Evolutionary conservation across 495 filamentous ascomycete genomes (phyloP), one percentile per base, ranked within the genome.

Genomic region (Penicillium antarcticum): DNA sequence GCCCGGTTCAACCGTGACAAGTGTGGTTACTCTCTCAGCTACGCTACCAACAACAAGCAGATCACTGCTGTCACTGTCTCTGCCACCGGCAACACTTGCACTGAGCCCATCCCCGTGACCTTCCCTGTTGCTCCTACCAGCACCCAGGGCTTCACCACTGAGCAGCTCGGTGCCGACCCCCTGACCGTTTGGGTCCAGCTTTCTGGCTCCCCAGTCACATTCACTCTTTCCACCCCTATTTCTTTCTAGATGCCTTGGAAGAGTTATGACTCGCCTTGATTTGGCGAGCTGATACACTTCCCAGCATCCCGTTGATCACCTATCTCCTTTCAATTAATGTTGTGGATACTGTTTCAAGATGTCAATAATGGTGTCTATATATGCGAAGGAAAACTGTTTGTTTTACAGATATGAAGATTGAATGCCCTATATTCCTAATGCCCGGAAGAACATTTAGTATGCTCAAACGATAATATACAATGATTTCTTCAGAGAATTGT

Each of bases 101-200:
- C 55, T 36, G 69, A 67, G 3, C 61, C 71, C 0, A 77, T 86
- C 40, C 83, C 83, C 5, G 71, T 86, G 10, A 84, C 81, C 1
- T 73, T 85, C 50, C 79, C 81, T 11, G 68, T 62, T 8, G 58
- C 61, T 0, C 71, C 71, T 1, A 68, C 69, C 14, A 62, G 56
- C 37, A 73, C 69, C 17, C 69, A 69, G 26, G 72, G 76, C 31
- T 74, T 69, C 41, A 71, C 67, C 3, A 74, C 71, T 19, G 83
- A 86, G 61, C 67, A 83, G 66, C 44, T 84, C 5, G 82, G 83
- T 5, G 71, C 48, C 31, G 83, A 86, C 57, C 81, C 82, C 12
- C 58, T 78, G 34, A 85, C 82, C 4, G 74, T 84, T 31, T 86
- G 80, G 83, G 77, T 76, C 12, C 63, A 68, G 33, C 65, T 86